Conservation (phyloP, 305 asterid species). For the Fraxinus velutina region DNA sequence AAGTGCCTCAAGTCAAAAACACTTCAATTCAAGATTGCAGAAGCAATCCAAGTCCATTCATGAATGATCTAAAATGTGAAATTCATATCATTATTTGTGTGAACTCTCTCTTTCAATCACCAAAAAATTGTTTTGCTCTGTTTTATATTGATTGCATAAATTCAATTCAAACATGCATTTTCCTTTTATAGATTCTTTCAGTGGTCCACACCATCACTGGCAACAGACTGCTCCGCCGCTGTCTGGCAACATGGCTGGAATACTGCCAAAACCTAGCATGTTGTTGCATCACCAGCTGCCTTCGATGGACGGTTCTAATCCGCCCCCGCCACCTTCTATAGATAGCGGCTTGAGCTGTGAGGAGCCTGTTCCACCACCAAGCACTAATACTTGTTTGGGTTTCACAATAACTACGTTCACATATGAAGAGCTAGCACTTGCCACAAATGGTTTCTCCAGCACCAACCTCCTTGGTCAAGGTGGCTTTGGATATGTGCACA, state of each 20-base stretch:
- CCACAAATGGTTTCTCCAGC: conserved; percentile 50
- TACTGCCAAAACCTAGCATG: conserved; percentile 28
- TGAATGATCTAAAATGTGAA: neutral
- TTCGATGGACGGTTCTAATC: conserved; percentile 36
- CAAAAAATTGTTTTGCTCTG: neutral
- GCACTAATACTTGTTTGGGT: conserved; percentile 26
- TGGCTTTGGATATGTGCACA: conserved; percentile 84
- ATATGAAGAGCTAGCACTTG: conserved; percentile 66
- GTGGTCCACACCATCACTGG: conserved; percentile 32
- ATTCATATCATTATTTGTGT: neutral
- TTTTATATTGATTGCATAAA: conserved; percentile 1
- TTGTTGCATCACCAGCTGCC: conserved; percentile 35
- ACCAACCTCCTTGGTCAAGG: conserved; percentile 74
- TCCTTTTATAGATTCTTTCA: conserved; percentile 34
- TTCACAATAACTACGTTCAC: conserved; percentile 49
- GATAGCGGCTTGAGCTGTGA: conserved; percentile 42
- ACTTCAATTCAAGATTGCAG: neutral
- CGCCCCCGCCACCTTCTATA: conserved; percentile 35
- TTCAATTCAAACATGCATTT: conserved; percentile 12
- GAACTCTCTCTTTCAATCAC: conserved; percentile 3
- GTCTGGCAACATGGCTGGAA: conserved; percentile 23
- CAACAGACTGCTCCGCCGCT: conserved; percentile 37
- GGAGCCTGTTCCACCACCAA: conserved; percentile 26
- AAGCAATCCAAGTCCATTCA: neutral
- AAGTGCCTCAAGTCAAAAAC: neutral